A percentile compares a stretch with the other conserved stretches of the same genome.
These are phyloP conservation scores for Vigna nakashimae DNA, from an alignment of 306 rosid genomes.

Conservation along the genomic window DNA sequence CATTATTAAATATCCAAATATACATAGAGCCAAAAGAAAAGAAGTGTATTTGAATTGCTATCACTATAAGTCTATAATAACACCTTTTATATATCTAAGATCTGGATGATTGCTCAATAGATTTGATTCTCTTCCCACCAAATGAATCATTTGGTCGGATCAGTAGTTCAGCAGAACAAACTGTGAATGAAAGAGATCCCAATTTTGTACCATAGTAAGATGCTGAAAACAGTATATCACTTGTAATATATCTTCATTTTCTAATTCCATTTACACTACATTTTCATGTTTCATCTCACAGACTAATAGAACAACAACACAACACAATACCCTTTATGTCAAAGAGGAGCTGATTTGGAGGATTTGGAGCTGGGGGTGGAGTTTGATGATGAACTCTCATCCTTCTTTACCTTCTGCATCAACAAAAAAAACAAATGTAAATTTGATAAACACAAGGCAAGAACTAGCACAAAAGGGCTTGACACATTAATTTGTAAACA, in stretches of 20 bases:
- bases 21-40: background rate
- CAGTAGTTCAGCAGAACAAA: background rate
- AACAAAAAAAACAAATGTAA: constrained; percentile 1
- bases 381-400: constrained; percentile 44
- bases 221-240: background rate
- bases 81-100: constrained; percentile 7
- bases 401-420: constrained; percentile 53
- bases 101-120: constrained; percentile 24
- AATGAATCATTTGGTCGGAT: background rate
- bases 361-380: constrained; percentile 51
- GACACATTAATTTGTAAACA: background rate
- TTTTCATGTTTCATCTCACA: constrained; percentile 30
- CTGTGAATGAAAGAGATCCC: background rate
- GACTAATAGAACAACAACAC: background rate
- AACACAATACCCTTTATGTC: constrained; percentile 26
- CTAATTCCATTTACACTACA: constrained; percentile 7
- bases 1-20: background rate
- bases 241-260: constrained; percentile 27
- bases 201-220: background rate
- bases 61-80: background rate
- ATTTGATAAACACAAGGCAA: background rate
- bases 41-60: constrained; percentile 18
- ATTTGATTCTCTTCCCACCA: constrained; percentile 23
- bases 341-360: constrained; percentile 40
- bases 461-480: background rate